Evolutionary conservation across 202 grass and related monocot species (phyloP).

Genomic region (Elaeis oleifera): DNA sequence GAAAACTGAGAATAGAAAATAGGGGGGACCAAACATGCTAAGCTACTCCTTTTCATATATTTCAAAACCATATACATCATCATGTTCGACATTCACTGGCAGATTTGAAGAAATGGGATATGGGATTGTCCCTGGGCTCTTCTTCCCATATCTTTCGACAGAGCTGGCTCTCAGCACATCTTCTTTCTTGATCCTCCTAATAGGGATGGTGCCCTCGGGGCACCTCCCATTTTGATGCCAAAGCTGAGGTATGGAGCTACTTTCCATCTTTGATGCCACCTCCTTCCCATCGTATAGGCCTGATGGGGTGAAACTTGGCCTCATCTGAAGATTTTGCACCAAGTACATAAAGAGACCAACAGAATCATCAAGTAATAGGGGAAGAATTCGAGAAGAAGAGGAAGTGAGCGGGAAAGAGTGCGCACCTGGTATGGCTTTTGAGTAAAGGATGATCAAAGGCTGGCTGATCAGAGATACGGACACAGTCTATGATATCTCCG

Average conservation of each 20-base stretch:
- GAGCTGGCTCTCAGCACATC: slow-evolving; percentile 5
- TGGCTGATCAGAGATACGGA: slow-evolving; percentile 7
- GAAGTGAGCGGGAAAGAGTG: neutral
- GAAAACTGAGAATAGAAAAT: no score
- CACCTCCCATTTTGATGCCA: slow-evolving; percentile 12
- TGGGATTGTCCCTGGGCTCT: neutral
- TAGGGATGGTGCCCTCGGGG: slow-evolving; percentile 6
- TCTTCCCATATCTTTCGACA: neutral
- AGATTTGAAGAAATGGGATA: neutral
- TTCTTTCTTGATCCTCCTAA: slow-evolving; percentile 3
- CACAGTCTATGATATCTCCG: no score
- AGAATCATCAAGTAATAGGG: no score
- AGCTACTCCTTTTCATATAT: no score
- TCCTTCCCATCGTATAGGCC: neutral
- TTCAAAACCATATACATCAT: neutral
- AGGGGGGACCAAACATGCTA: no score
- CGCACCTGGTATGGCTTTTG: slow-evolving; percentile 15
- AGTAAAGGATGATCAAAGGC: slow-evolving; percentile 14
- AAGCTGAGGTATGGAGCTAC: neutral
- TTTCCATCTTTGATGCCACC: neutral
- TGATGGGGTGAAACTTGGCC: slow-evolving; percentile 1
- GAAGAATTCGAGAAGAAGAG: neutral
- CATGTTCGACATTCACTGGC: neutral
- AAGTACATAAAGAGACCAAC: no score
- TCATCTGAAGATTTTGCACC: neutral